Conservation (phyloP, 129 eudicot species). For the Pseudognaphalium luteoalbum region DNA sequence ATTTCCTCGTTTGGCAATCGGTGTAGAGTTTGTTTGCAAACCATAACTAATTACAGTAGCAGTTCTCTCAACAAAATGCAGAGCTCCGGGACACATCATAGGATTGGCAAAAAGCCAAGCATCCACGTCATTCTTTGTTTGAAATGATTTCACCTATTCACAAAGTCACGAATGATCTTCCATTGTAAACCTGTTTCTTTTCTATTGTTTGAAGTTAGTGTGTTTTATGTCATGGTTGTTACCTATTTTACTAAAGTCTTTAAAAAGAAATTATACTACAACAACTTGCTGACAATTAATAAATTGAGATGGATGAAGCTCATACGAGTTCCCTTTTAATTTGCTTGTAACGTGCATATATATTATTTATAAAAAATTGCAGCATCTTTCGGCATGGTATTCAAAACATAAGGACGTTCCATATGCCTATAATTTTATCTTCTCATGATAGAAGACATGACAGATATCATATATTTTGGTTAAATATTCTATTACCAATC, state of each 20-base stretch:
- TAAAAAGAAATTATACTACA: background rate
- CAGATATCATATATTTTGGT: background rate
- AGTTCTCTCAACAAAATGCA: conserved; percentile 72
- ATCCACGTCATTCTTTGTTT: conserved; percentile 66
- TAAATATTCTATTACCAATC: background rate
- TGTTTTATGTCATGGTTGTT: background rate
- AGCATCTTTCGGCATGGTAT: background rate
- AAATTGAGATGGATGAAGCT: conserved; percentile 20
- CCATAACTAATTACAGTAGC: conserved; percentile 84
- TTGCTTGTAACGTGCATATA: background rate
- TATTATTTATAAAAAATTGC: background rate
- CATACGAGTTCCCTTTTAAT: background rate
- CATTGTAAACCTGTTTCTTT: conserved; percentile 8
- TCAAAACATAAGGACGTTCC: conserved; percentile 7
- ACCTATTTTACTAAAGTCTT: background rate
- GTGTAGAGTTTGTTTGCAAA: conserved; percentile 80
- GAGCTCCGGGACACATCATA: conserved; percentile 75
- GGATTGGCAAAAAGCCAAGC: conserved; percentile 79
- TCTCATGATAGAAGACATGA: background rate
- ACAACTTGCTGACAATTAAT: conserved; percentile 3
- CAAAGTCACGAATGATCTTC: conserved; percentile 25
- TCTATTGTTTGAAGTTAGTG: background rate
- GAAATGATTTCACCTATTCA: conserved; percentile 71
- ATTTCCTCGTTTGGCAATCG: conserved; percentile 51
- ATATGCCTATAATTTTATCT: background rate